Conservation (phyloP, 2,329 filamentous ascomycete genomes). For the Aureobasidium melanogenum region DNA sequence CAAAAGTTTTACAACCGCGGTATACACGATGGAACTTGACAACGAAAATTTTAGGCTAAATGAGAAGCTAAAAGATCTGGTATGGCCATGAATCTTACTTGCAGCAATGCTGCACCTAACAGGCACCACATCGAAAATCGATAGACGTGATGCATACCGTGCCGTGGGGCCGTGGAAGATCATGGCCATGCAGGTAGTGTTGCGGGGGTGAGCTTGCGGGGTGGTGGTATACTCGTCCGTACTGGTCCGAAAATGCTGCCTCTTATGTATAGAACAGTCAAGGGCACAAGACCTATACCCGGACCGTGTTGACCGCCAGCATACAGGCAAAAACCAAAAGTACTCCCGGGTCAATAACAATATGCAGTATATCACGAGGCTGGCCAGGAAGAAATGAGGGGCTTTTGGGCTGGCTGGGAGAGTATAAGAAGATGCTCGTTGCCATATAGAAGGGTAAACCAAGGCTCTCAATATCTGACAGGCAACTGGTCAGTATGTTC, state of each 20-base stretch:
- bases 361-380: conserved; percentile 4
- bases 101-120: background rate
- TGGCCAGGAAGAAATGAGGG: background rate
- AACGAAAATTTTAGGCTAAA: background rate
- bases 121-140: background rate
- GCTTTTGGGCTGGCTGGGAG: background rate
- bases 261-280: background rate
- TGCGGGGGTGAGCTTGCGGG: background rate
- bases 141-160: background rate
- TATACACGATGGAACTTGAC: too few species aligned
- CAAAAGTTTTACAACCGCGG: too few species aligned
- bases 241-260: background rate
- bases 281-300: background rate
- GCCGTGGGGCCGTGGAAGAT: conserved; percentile 3
- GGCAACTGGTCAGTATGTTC: background rate
- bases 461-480: background rate
- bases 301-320: background rate
- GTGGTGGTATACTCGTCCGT: background rate
- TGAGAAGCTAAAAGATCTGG: background rate
- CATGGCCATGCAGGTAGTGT: background rate
- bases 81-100: background rate
- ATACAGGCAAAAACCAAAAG: conserved; percentile 2
- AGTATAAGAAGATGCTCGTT: background rate
- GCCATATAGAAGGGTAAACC: background rate
- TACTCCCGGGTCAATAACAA: background rate